Base-by-base conservation (phyloP, 1,139 yeast species). In the Protomyces lactucae-debilis region DNA sequence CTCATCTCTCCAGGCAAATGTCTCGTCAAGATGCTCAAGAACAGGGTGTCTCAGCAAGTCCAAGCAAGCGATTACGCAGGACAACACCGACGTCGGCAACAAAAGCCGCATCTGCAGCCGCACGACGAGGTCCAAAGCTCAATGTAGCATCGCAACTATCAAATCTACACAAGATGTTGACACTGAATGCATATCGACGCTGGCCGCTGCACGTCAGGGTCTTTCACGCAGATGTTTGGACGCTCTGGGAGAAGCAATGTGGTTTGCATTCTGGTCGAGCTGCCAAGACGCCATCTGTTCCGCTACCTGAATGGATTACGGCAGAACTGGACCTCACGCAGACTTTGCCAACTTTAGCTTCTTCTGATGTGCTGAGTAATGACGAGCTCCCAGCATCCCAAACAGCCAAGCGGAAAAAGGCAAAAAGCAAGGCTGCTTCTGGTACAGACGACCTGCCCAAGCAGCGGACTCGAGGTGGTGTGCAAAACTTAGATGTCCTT, bases 131-230 rank as follows among this genome's bases (percentile, higher is more conserved):
- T 57, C 55, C 55, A 46, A 52, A 52, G 21, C 63, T 59, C 23
- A 43, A 51, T 12, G 35, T 59, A 40, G 57, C 63, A 40, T 48
- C 52, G 18, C 57, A 54, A 39, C 28, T 56, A 25, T 52, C 53
- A 14, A 48, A 56, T 32, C 21, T 56, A 53, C 61, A 55, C 40
- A 36, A 40, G 6, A 61, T 61, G 65, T 40, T 61, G 40, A 56
- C 61, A 9, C 46, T 45, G 12, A 57, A 60, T 28, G 65, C 61
- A 21, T 61, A 60, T 55, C 45, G 46, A 3, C 45, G 65, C 2
- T 61, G 65, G 65, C 65, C 65, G n/a, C 36, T 61, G 5, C 37
- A 61, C 14, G 53, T 61, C 28, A 61, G 52, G 53, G 32, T 61
- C 14, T 61, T 61, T 32, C 28, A 46, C 25, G 61, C 48, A 16